Base-by-base conservation (phyloP, 2,329 filamentous ascomycete genomes). In the Botrytis hyacinthi region DNA sequence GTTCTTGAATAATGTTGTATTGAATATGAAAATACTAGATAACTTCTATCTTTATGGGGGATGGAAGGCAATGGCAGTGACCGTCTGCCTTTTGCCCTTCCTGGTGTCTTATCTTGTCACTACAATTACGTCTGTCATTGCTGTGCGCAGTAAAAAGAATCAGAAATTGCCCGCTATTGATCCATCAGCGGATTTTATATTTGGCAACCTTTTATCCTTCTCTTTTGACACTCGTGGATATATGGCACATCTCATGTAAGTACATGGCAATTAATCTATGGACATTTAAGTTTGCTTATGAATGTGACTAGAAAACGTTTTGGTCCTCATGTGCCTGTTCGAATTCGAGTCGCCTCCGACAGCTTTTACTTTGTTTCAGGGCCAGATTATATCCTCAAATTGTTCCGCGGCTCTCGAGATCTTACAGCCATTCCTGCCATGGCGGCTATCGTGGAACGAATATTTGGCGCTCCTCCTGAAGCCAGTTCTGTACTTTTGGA, bases 281-380 rank as follows among this genome's bases (percentile, higher is more conserved):
- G 37, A 10, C 4, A 29, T 59, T 6, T 42, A 8, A 7, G 9
- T 46, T 68, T 29, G 5, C 62, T 68, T 2, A 67, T 54, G 14
- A n/a, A 57, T 22, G 7, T 5, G 29, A 66, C 42, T 32, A 78
- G 77, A 44, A 62, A 72, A 5, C 67, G 51, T 8, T 76, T 75
- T 59, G 76, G 75, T 35, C 63, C 70, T 10, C 67, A 65, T n/a
- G 44, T 75, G 16, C 76, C 76, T 7, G 73, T 78, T 20, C 72
- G 71, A 18, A 74, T 78, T n/a, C 70, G 74, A 18, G 61, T 77
- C 18, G 61, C 70, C 2, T 74, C 74, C n/a, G 59, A 44, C 51
- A 77, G 75, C 44, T 61, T 77, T 35, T 62, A 72, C 29, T 74
- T 75, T 57, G 73, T 78, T n/a, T 78, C 75, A 18, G 77, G 76